A percentile compares a stretch with the other conserved stretches of the same genome.
Conservation (phyloP, 2,329 filamentous ascomycete species). For the Colletotrichum sp. region DNA sequence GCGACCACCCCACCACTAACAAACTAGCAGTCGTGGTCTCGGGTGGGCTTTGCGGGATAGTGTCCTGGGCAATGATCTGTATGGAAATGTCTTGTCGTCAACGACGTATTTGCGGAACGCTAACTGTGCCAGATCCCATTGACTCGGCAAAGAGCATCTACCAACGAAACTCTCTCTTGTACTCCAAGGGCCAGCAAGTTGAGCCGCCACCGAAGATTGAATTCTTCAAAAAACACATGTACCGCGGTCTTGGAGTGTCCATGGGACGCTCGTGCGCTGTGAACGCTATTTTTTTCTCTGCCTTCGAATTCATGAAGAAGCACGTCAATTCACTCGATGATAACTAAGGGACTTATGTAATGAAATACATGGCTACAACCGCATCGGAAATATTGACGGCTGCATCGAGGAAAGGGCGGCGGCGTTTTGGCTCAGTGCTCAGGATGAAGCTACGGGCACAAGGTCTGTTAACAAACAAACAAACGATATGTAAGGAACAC, state of each 20-base stretch:
- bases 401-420: neutral
- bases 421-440: constrained; percentile 3
- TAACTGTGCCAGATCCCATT: constrained; percentile 60
- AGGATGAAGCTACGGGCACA: neutral
- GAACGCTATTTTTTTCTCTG: constrained; percentile 90
- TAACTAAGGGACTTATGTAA: constrained; percentile 21
- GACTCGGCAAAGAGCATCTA: constrained; percentile 88
- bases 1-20: constrained; percentile 76
- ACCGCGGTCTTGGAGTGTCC: constrained; percentile 81
- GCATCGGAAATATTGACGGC: neutral
- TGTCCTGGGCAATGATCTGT: constrained; percentile 83
- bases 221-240: constrained; percentile 80
- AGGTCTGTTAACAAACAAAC: neutral
- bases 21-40: constrained; percentile 80
- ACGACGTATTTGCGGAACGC: neutral
- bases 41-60: constrained; percentile 81
- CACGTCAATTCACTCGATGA: constrained; percentile 63
- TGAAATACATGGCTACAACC: neutral
- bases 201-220: constrained; percentile 74
- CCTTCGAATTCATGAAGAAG: constrained; percentile 84
- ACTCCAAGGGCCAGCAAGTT: constrained; percentile 67
- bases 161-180: constrained; percentile 79
- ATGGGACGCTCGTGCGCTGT: constrained; percentile 83
- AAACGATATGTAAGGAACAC: neutral
- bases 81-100: constrained; percentile 36